Evolutionary conservation across 1,284 basidiomycete species (phyloP).

Genomic region (Meripilus lineatus): DNA sequence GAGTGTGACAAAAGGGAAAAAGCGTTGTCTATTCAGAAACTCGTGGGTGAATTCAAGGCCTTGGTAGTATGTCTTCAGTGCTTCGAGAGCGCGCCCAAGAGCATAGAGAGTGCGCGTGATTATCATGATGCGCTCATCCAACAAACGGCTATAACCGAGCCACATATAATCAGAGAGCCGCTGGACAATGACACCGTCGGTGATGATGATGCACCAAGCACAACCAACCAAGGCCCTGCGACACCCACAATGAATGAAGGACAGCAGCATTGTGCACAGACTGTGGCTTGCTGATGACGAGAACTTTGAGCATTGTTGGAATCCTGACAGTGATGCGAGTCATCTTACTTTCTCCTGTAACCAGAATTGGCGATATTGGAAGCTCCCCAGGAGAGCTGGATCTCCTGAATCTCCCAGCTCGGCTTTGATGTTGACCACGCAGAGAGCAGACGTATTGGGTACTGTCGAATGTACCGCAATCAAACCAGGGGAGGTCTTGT

Average conservation of each 20-base stretch:
- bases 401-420: background rate
- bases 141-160: constrained; percentile 11
- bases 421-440: background rate
- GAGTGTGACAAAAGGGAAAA: constrained; percentile 5
- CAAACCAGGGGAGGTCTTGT: background rate
- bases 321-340: background rate
- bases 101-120: constrained; percentile 11
- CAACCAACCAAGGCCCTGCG: constrained; percentile 9
- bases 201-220: constrained; percentile 12
- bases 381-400: background rate
- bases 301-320: background rate
- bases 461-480: background rate
- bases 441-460: background rate
- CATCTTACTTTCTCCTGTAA: background rate
- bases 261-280: constrained; percentile 7
- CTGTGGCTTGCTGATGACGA: background rate
- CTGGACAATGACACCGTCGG: constrained; percentile 9
- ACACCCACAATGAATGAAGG: constrained; percentile 10
- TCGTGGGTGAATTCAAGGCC: background rate
- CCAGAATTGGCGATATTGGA: background rate
- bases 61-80: constrained; percentile 4
- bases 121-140: constrained; percentile 4
- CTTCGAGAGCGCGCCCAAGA: background rate
- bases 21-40: background rate
- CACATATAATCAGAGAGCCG: constrained; percentile 17